phyloP scores from a whole-genome alignment of 192 early-diverging fungal genomes.

The Thamnidium elegans region DNA sequence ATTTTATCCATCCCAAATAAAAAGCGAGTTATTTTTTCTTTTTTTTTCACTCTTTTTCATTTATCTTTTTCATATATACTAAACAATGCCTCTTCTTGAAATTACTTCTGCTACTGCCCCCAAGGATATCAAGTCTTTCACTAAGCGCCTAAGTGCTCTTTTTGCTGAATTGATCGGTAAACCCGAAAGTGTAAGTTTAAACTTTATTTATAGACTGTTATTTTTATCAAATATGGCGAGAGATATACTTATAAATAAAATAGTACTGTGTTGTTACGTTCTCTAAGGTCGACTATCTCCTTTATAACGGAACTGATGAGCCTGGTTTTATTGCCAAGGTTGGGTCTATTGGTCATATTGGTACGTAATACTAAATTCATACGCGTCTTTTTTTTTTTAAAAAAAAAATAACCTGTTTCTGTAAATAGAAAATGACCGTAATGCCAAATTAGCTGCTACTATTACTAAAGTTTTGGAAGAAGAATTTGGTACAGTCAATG shows the following conservation, averaged over 20 bases:
- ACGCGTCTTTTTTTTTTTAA: background rate
- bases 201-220: background rate
- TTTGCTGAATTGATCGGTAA: slow-evolving; percentile 38
- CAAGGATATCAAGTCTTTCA: slow-evolving; percentile 30
- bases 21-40: background rate
- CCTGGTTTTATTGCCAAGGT: slow-evolving; percentile 30
- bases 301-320: slow-evolving; percentile 22
- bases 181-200: slow-evolving; percentile 26
- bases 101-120: slow-evolving; percentile 23
- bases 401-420: background rate
- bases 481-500: slow-evolving; percentile 16
- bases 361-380: background rate
- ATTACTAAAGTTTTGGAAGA: slow-evolving; percentile 14
- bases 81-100: slow-evolving; percentile 36
- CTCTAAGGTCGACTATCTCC: slow-evolving; percentile 17
- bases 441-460: slow-evolving; percentile 5
- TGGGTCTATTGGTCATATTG: slow-evolving; percentile 29
- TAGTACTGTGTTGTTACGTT: slow-evolving; percentile 35
- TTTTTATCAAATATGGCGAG: too few species aligned
- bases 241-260: too few species aligned
- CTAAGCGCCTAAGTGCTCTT: slow-evolving; percentile 16
- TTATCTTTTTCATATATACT: background rate
- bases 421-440: slow-evolving; percentile 13
- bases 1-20: background rate
- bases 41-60: background rate